Evolutionary conservation across 768 basidiomycete genomes (phyloP).

Genomic region (Gymnopilus dilepis): DNA sequence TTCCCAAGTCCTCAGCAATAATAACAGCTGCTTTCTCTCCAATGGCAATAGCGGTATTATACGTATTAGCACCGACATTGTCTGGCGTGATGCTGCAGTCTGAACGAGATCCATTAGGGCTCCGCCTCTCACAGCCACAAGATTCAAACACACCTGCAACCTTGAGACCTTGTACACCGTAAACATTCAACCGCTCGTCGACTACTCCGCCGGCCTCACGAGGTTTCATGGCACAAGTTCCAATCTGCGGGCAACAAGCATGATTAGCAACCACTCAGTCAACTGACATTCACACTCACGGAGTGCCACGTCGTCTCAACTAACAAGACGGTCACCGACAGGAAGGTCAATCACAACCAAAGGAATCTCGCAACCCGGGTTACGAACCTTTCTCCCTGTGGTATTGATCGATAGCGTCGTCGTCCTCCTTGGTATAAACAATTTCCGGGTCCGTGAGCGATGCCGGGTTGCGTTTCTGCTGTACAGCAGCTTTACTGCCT

Average conservation of each 20-base stretch:
- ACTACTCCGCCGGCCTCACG: conserved; percentile 64
- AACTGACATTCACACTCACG: conserved; percentile 28
- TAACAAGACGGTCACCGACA: conserved; percentile 23
- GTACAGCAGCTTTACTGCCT: conserved; percentile 37
- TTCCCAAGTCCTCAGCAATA: conserved; percentile 57
- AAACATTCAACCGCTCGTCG: conserved; percentile 65
- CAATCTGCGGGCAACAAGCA: conserved; percentile 45
- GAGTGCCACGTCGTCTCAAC: conserved; percentile 54
- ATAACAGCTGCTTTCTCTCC: conserved; percentile 69
- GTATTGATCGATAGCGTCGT: conserved; percentile 47
- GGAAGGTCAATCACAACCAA: background rate
- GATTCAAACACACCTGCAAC: conserved; percentile 58
- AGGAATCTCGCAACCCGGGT: conserved; percentile 18
- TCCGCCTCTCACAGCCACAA: too few relatives aligned
- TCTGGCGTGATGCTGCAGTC: conserved; percentile 45
- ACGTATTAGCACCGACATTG: conserved; percentile 48
- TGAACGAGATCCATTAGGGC: too few relatives aligned
- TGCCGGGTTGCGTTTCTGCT: conserved; percentile 33
- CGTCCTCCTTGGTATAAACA: conserved; percentile 46
- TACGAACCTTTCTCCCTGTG: conserved; percentile 38
- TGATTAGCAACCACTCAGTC: background rate
- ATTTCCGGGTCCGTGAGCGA: conserved; percentile 40
- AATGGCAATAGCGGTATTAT: conserved; percentile 48
- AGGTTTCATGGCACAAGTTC: conserved; percentile 74
- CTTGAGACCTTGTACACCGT: conserved; percentile 61